A percentile compares a stretch with the other conserved stretches of the same genome.
phyloP scores from a whole-genome alignment of 1,284 basidiomycete genomes.

The Omphalotus olearius region DNA sequence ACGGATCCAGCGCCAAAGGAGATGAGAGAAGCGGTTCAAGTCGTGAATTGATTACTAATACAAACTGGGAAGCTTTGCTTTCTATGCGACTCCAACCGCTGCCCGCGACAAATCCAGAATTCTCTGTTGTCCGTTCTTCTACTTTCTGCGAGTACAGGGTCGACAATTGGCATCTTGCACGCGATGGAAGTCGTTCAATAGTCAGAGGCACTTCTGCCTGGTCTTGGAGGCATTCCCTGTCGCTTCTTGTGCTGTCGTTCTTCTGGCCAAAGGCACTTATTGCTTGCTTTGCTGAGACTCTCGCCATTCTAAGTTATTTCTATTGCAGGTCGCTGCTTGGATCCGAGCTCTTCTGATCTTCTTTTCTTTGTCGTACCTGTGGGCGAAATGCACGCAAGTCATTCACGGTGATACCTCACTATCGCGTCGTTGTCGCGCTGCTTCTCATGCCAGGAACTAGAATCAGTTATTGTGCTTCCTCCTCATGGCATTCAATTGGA shows the following conservation, averaged over 20 bases:
- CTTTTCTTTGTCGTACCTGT: conserved; percentile 20
- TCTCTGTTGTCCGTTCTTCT: conserved; percentile 40
- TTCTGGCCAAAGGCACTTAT: conserved; percentile 36
- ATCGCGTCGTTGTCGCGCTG: not conserved
- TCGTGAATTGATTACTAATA: too few species aligned
- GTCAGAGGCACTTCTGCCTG: conserved; percentile 26
- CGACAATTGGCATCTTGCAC: conserved; percentile 36
- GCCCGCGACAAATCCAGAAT: conserved; percentile 46
- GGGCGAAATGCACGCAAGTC: conserved; percentile 40
- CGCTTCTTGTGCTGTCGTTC: conserved; percentile 28
- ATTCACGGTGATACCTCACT: conserved; percentile 36
- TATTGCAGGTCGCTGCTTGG: conserved; percentile 11
- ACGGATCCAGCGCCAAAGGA: too few species aligned
- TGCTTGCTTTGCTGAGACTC: not conserved
- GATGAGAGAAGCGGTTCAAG: too few species aligned
- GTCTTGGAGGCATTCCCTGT: conserved; percentile 32
- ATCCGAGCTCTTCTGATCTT: conserved; percentile 15
- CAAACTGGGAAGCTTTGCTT: too few species aligned
- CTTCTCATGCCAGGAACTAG: conserved; percentile 30
- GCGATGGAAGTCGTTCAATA: conserved; percentile 33
- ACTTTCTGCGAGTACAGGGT: conserved; percentile 52
- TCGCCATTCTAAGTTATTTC: conserved; percentile 3
- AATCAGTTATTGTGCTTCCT: conserved; percentile 64
- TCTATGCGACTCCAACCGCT: conserved; percentile 45
- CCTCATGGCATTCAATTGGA: conserved; percentile 70